Evolutionary conservation across 108 stramenopile genomes (phyloP), one percentile per base, ranked within the genome.

Genomic region (Schizochytrium sp.): DNA sequence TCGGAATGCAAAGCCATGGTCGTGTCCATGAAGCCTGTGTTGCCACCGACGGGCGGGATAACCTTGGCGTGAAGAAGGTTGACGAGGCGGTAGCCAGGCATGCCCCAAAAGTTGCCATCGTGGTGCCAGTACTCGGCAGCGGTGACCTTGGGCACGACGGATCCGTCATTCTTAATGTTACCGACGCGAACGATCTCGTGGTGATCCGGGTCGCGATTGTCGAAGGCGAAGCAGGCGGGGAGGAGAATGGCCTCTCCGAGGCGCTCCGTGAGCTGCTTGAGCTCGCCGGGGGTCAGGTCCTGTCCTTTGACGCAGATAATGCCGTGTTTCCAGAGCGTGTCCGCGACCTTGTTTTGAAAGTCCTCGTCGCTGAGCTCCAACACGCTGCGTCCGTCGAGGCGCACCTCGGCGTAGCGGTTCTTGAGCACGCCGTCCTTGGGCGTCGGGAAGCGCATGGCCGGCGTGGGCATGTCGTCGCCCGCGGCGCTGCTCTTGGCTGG

Each of bases 91-190:
- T 83, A 83, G 45, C 76, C 76, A 53, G 76, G 76, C 48, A 83
- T 53, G 48, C 76, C 76, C 76, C 76, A 83, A 34, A 83, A 83
- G 76, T 83, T 83, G 51, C 76, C 76, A 23, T 83, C 76, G 4
- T 83, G 76, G 3, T 83, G 76, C 76, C 76, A 83, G 76, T 83
- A 83, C 76, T 83, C 76, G 51, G 76, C 76, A 34, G 76, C 76
- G 51, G 45, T 83, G 76, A 83, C 76, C n/a, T 28, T 23, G 28
- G 76, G 76, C 3, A 53, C 51, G 51, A 83, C 76, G 0, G n/a
- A 25, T 43, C 76, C 76, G 51, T 83, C 76, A 3, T 25, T 23
- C 45, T 47, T 83, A 3, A 83, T 83, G 76, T 83, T 83, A 3
- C 76, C 76, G 0, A 83, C 51, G 51, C 76, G 76, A 83, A 83